phyloP scores from a whole-genome alignment of 1,284 basidiomycete genomes.

The Dichomitus squalens region DNA sequence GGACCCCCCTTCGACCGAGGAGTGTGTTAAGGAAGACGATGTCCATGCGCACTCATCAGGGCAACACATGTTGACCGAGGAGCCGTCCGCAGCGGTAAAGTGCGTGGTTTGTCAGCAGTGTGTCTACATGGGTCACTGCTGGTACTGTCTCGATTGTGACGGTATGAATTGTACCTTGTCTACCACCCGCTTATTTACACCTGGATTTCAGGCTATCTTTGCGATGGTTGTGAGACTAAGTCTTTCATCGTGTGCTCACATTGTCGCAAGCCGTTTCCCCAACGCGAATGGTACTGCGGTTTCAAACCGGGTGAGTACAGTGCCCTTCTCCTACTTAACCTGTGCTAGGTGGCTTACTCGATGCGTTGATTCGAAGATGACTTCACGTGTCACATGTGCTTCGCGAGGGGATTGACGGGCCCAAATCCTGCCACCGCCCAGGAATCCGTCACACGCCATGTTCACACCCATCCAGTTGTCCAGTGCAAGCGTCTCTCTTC shows the following conservation, averaged over 20 bases:
- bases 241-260: background rate
- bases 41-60: no score
- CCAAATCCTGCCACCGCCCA: background rate
- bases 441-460: background rate
- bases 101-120: background rate
- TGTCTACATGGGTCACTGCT: conserved; percentile 6
- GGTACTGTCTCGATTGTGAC: conserved; percentile 5
- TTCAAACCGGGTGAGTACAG: background rate
- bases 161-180: background rate
- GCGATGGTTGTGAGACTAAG: conserved; percentile 1
- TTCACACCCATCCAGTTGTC: conserved; percentile 5
- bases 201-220: background rate
- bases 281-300: conserved; percentile 8
- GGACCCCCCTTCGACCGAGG: background rate
- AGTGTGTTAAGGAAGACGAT: background rate
- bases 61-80: background rate
- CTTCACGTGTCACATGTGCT: conserved; percentile 6
- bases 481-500: background rate
- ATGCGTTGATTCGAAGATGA: background rate
- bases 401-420: background rate
- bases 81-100: no score
- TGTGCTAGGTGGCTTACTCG: background rate
- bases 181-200: background rate
- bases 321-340: no score
- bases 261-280: conserved; percentile 3